These are phyloP conservation scores for Musa itinerans DNA, from an alignment of 176 grass and related monocot genomes.

Conservation along the genomic window DNA sequence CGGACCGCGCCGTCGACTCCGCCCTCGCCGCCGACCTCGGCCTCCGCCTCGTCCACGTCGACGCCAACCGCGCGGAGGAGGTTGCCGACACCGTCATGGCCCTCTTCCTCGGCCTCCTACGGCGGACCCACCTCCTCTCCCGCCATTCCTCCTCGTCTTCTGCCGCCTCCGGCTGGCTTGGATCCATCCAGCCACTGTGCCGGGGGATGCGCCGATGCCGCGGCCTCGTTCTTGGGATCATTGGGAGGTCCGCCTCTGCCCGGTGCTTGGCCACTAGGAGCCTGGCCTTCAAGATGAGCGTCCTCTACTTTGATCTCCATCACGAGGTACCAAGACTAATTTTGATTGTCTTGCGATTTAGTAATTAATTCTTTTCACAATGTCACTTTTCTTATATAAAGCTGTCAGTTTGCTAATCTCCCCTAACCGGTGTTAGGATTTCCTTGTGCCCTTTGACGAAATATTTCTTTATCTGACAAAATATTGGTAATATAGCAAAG, in stretches of 20 bases:
- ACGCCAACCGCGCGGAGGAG: slow-evolving; percentile 84
- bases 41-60: slow-evolving; percentile 71
- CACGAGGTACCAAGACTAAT: slow-evolving; percentile 15
- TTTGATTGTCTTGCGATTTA: too few species aligned
- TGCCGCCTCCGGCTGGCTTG: slow-evolving; percentile 52
- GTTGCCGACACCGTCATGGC: slow-evolving; percentile 97
- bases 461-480: background rate
- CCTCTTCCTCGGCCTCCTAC: slow-evolving; percentile 73
- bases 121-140: slow-evolving; percentile 75
- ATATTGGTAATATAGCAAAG: background rate
- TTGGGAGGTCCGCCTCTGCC: slow-evolving; percentile 65
- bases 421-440: background rate
- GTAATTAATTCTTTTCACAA: background rate
- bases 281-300: slow-evolving; percentile 90
- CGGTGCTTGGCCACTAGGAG: slow-evolving; percentile 80
- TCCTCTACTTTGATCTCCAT: slow-evolving; percentile 84
- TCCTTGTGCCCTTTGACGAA: background rate
- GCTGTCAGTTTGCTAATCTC: background rate
- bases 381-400: background rate
- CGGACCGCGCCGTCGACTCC: slow-evolving; percentile 74
- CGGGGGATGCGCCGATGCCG: slow-evolving; percentile 82
- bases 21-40: slow-evolving; percentile 68
- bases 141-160: slow-evolving; percentile 48
- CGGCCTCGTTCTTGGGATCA: slow-evolving; percentile 83
- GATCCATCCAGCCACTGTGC: slow-evolving; percentile 71